Base-by-base conservation (phyloP, 345 rosid species). In the Iberis pinnata region DNA sequence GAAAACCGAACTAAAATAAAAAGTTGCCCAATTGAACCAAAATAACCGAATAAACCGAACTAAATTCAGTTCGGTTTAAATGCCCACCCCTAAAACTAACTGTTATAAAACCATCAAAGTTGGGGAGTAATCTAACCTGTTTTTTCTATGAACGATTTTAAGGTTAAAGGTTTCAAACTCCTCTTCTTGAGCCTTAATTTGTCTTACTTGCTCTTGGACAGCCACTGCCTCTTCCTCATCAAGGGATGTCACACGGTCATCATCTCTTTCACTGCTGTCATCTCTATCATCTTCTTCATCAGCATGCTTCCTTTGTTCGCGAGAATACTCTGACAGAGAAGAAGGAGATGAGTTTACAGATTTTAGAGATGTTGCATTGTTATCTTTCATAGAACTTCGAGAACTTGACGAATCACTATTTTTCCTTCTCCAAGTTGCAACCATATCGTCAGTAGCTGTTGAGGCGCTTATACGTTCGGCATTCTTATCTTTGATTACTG, bases 121-220 rank as follows among this genome's bases (percentile, higher is more conserved):
- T 26, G 29, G 29, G 8, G 8, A 26, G 29, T 26, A 26, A 26
- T n/a, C 78, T 61, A 81, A 72, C 99, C 95, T 88, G 85, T 93
- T 93, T 78, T 88, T 93, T 54, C 99, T 76, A 46, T 93, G 97
- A 62, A 93, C 99, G 49, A 93, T 83, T 79, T 86, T 86, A 37
- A 93, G 94, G 73, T 86, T 76, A 77, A 93, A 93, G 51, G 97
- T 88, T 76, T 93, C 99, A 71, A 88, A 93, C 70, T 93, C 99
- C 61, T 86, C 99, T 56, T 93, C 99, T 60, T 93, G 97, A 18
- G 81, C 85, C 76, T 82, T 88, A 68, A 93, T 93, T 74, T 93
- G 99, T 75, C 88, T 81, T 12, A 86, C 78, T 82, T 93, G 99
- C 79, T 88, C 99, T 69, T 88, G 92, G 18, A 93, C 94, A 26